Conservation (phyloP, 345 rosid species). For the Hypericum perforatum region DNA sequence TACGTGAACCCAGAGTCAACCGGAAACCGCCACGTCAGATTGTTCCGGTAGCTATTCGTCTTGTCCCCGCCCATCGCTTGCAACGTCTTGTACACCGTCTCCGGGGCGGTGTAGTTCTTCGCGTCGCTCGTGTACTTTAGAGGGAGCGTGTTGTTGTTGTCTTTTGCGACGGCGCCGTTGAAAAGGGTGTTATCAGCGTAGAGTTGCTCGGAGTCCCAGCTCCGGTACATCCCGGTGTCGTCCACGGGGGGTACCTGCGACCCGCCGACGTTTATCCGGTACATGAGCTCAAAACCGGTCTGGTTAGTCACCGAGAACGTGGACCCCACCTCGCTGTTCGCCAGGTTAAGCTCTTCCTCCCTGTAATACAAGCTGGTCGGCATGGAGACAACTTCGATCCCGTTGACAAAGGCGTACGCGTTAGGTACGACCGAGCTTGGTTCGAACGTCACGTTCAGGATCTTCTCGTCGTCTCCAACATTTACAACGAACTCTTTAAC, state of each 20-base stretch:
- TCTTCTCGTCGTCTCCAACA: neutral
- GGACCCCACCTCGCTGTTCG: neutral
- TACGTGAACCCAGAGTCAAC: slow-evolving; percentile 9
- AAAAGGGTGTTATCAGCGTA: neutral
- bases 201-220: neutral
- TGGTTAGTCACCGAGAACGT: neutral
- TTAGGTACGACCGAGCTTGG: neutral
- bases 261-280: neutral
- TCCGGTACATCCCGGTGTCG: slow-evolving; percentile 6
- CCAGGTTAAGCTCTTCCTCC: neutral
- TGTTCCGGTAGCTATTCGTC: neutral
- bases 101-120: slow-evolving; percentile 1
- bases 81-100: neutral
- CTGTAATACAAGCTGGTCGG: neutral
- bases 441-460: neutral
- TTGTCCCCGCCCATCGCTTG: neutral
- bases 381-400: slow-evolving; percentile 1
- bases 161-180: no score
- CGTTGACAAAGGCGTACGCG: slow-evolving; percentile 1
- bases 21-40: slow-evolving; percentile 11
- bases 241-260: neutral
- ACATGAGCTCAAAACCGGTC: neutral
- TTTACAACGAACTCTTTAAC: neutral
- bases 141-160: neutral
- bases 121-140: neutral